These are phyloP conservation scores for Naganishia sp. DNA, from an alignment of 1,284 basidiomycete genomes.

Conservation along the genomic window DNA sequence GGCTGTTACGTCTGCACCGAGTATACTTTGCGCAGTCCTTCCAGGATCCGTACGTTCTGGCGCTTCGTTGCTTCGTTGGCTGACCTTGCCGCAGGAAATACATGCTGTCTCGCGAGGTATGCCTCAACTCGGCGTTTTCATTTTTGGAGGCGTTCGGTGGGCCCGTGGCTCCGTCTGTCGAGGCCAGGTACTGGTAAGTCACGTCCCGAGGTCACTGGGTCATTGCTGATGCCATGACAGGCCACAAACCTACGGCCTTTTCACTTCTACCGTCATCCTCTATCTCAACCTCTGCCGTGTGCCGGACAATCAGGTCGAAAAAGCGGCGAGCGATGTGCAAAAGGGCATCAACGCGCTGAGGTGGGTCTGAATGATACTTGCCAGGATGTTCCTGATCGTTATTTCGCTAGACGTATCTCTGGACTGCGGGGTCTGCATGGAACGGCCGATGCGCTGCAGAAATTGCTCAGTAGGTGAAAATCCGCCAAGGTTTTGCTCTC, in stretches of 20 bases:
- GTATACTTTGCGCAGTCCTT: slow-evolving; percentile 39
- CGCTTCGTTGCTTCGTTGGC: not conserved
- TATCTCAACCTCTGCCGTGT: slow-evolving; percentile 30
- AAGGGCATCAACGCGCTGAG: slow-evolving; percentile 27
- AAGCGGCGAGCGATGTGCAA: slow-evolving; percentile 22
- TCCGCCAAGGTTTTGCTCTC: not conserved
- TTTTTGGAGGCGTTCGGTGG: slow-evolving; percentile 23
- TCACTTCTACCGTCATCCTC: slow-evolving; percentile 27
- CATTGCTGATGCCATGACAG: not conserved
- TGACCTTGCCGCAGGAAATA: slow-evolving; percentile 12
- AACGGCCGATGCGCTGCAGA: slow-evolving; percentile 27
- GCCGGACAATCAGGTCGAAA: slow-evolving; percentile 8
- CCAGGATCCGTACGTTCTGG: slow-evolving; percentile 33
- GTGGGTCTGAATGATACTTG: not conserved
- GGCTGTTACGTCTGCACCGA: slow-evolving; percentile 38
- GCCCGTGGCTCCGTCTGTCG: slow-evolving; percentile 22
- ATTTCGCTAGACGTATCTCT: slow-evolving; percentile 7
- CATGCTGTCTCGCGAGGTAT: slow-evolving; percentile 24
- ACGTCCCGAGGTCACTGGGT: not conserved
- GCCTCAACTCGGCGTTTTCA: slow-evolving; percentile 18
- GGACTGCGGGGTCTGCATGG: slow-evolving; percentile 26
- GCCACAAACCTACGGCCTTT: slow-evolving; percentile 29
- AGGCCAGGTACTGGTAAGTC: slow-evolving; percentile 20
- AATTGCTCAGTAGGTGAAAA: slow-evolving; percentile 22
- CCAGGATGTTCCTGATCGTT: not conserved